These are phyloP conservation scores for Ganoderma lucidum DNA, from an alignment of 1,284 basidiomycete genomes.

Conservation along the genomic window DNA sequence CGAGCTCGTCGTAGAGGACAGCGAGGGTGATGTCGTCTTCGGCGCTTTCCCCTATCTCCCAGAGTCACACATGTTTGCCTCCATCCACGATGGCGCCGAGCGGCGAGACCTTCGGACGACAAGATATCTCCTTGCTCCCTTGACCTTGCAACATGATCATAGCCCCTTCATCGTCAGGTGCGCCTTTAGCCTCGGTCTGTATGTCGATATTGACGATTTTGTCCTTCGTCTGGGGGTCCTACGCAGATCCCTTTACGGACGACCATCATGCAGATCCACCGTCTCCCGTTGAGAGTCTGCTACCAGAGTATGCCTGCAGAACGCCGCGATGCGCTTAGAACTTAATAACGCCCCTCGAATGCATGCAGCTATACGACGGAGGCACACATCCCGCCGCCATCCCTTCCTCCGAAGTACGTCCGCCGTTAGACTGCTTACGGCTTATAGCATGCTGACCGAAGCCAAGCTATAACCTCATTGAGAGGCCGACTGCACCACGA, in stretches of 20 bases:
- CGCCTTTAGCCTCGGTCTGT: not conserved
- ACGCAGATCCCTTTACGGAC: conserved; percentile 33
- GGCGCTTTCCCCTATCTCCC: not conserved
- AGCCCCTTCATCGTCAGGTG: not conserved
- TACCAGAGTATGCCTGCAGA: conserved; percentile 25
- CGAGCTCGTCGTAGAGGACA: conserved; percentile 6
- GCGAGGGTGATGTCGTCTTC: not conserved
- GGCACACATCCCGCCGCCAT: conserved; percentile 15
- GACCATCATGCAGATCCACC: conserved; percentile 23
- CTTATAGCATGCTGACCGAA: not conserved
- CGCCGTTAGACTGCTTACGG: not conserved
- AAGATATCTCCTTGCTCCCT: not conserved
- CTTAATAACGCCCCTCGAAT: not conserved
- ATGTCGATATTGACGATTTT: not conserved
- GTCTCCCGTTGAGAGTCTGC: conserved; percentile 29
- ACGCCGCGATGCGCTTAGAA: too few relatives aligned
- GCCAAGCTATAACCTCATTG: conserved; percentile 34
- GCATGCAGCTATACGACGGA: conserved; percentile 24
- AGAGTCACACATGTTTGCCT: conserved; percentile 6
- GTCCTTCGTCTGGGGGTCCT: not conserved
- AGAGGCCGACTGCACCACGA: conserved; percentile 44
- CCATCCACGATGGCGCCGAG: conserved; percentile 12
- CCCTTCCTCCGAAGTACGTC: conserved; percentile 25
- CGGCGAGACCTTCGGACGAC: not conserved
- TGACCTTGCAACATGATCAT: not conserved